Evolutionary conservation across 805 yeast genomes (phyloP), one percentile per base, ranked within the genome.

Genomic region (Ogataea ramenticola): DNA sequence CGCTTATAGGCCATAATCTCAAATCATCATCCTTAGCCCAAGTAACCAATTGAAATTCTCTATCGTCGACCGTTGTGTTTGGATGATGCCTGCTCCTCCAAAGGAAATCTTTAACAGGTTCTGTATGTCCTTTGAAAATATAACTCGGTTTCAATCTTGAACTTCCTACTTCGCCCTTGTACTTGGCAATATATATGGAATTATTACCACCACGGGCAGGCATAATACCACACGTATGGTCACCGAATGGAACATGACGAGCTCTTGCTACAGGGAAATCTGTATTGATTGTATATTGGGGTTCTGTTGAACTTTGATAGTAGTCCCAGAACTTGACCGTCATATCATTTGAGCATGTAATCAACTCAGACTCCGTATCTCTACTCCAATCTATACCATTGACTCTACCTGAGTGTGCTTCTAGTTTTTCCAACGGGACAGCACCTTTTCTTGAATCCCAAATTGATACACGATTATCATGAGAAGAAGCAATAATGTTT

Each of bases 381-480:
- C 84, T 68, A 52, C 83, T 77, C 64, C 89, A 93, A 60, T 89
- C 96, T 16, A 93, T 67, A 42, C 97, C 95, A 58, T 93, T 90
- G 51, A 93, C 82, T 57, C 90, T 83, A 4, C 95, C 83, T n/a
- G 64, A 62, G 56, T 93, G 99, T 0, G 95, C 97, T 17, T 65
- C 64, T 2, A 89, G 69, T 44, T 75, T 73, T 39, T 75, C 67
- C 24, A 90, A 56, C 0, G 98, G 97, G 12, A 71, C 60, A 0
- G 91, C 83, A 5, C 95, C 95, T 55, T 80, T 82, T 46, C 99
- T 70, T 8, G 79, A 65, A 61, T 93, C 99, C 99, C 99, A 93
- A 1, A 93, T 67, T 47, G 80, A 79, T 36, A 91, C 74, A 41
- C 80, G 72, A 55, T 83, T 77, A 54, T 87, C 95, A 58, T 93